Evolutionary conservation across 345 rosid species (phyloP), one percentile per base, ranked within the genome.

Genomic region (Hibiscus syriacus): DNA sequence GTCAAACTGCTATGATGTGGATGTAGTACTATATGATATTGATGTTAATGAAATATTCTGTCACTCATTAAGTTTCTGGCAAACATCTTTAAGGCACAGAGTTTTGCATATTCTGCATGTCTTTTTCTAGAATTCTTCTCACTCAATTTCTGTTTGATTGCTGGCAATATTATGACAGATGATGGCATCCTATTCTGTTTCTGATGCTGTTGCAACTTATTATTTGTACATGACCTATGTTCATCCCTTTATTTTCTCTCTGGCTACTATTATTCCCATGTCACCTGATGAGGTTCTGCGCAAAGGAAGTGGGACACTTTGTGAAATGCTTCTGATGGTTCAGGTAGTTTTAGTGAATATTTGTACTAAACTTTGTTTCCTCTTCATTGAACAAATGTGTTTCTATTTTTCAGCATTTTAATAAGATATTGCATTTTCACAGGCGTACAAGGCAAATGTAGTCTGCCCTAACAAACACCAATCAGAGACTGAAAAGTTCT

Each of bases 261-360:
- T 93, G 60, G 94, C 97, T 63, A 93, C 97, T 50, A 93, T 93
- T 74, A 90, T 93, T 71, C 98, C 98, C 60, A 90, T 93, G 98
- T 81, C 92, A 56, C 98, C 98, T 29, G 98, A 93, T 77, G 98
- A 93, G 82, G 98, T 93, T 83, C 81, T 93, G 73, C 94, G 98
- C 41, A 90, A 93, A 85, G 98, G 98, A 70, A 93, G 92, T 80
- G 98, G 98, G 69, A 93, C 98, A 73, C 98, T 93, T 54, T 93
- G 98, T 74, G 98, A 93, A 82, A 93, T 93, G 97, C 97, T 93
- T 86, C 91, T 93, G 64, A 93, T 90, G 98, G 98, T 93, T 70
- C 80, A 93, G 97, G 98, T 90, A 64, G 71, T 66, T 77, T 80
- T 27, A 64, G 74, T 55, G 60, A 39, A 48, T 63, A 27, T 56